phyloP scores from a whole-genome alignment of 192 early-diverging fungal genomes.

The Coemansia sp. region DNA sequence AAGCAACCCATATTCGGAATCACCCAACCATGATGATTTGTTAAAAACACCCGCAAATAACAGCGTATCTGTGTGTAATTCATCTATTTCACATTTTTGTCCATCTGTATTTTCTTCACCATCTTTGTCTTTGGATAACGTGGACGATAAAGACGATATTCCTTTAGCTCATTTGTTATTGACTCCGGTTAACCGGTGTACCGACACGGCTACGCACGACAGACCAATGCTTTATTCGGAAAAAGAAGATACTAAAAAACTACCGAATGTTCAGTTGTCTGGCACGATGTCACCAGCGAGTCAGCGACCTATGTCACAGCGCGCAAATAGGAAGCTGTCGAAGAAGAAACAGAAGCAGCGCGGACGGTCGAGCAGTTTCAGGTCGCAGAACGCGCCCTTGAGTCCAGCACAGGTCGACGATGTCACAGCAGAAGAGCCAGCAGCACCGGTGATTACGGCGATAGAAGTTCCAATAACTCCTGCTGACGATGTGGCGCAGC shows the following conservation, averaged over 20 bases:
- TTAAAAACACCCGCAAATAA: background rate
- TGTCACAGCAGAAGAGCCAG: background rate
- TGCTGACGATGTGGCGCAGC: background rate
- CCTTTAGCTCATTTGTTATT: background rate
- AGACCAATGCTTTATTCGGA: background rate
- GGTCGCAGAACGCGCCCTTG: background rate
- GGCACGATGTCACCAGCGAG: background rate
- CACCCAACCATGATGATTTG: background rate
- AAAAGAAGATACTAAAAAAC: background rate
- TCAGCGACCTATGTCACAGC: background rate
- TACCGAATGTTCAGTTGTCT: background rate
- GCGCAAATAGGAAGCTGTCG: background rate
- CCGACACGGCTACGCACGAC: background rate
- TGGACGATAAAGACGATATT: background rate
- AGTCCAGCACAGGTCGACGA: background rate
- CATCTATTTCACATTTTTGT: background rate
- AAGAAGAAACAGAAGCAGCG: slow-evolving; percentile 6
- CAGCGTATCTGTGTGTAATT: background rate
- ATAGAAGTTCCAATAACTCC: background rate
- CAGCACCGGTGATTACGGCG: background rate
- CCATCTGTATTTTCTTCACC: background rate
- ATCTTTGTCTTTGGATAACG: background rate
- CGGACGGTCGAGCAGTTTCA: background rate
- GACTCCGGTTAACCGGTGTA: background rate
- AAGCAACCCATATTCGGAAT: background rate